Percentiles rank a stretch among this genome's conserved stretches.
These are phyloP conservation scores for Nicotiana noctiflora DNA, from an alignment of 257 asterid species.

Conservation along the genomic window DNA sequence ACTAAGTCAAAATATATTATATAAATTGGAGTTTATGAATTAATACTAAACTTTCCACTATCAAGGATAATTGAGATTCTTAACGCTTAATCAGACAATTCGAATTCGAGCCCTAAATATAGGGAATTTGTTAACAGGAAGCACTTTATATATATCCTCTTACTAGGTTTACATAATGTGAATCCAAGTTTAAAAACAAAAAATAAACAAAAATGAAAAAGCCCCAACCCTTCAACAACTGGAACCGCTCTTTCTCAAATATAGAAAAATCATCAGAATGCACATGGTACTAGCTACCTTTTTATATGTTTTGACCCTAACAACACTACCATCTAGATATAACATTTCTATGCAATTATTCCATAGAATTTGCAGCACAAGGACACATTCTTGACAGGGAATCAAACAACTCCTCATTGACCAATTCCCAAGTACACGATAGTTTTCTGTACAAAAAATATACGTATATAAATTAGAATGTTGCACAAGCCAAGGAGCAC, in stretches of 20 bases:
- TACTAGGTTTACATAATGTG: background rate
- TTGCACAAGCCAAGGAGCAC: background rate
- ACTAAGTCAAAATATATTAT: no score
- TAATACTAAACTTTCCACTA: no score
- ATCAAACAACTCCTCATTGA: background rate
- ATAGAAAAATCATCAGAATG: conserved; percentile 1
- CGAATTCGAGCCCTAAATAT: background rate
- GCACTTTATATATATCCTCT: background rate
- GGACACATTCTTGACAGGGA: background rate
- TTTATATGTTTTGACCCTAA: conserved; percentile 3
- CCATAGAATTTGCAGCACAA: conserved; percentile 4
- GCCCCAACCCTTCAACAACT: background rate
- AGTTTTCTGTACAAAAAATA: background rate
- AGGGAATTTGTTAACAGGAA: background rate
- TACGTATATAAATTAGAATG: background rate
- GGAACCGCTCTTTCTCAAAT: background rate
- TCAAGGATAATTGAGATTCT: background rate
- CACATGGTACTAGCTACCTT: conserved; percentile 11
- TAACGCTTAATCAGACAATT: background rate
- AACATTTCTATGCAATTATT: conserved; percentile 4
- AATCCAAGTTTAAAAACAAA: background rate
- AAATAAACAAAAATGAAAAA: background rate
- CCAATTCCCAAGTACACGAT: background rate
- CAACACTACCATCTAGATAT: background rate
- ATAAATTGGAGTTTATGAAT: no score